A percentile compares a stretch with the other conserved stretches of the same genome.
Conservation (phyloP, 768 basidiomycete genomes). For the Baorangia bicolor region DNA sequence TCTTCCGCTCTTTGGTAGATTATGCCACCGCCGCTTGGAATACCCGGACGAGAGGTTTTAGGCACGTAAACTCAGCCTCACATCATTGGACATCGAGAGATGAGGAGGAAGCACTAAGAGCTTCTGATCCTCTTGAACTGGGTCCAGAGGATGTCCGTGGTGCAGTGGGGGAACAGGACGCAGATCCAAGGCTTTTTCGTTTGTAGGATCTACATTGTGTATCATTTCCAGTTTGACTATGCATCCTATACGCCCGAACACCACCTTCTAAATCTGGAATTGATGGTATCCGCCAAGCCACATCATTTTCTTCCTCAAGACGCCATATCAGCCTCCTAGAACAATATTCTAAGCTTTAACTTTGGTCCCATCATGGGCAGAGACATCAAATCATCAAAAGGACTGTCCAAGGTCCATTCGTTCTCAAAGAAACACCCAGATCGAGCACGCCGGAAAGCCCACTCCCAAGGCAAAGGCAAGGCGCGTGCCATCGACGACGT, state of each 20-base stretch:
- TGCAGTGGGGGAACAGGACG: not conserved
- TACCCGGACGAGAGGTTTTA: constrained; percentile 16
- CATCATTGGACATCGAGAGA: constrained; percentile 35
- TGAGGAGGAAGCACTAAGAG: constrained; percentile 28
- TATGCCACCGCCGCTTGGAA: constrained; percentile 10
- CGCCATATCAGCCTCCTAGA: not conserved
- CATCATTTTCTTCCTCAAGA: constrained; percentile 10
- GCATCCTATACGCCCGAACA: not conserved
- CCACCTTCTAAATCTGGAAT: constrained; percentile 26
- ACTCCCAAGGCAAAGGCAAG: constrained; percentile 16
- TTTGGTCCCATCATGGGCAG: constrained; percentile 15
- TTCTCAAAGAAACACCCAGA: constrained; percentile 42
- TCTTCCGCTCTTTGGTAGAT: constrained; percentile 14
- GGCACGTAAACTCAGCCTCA: constrained; percentile 22
- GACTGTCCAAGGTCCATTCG: not conserved
- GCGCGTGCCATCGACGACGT: constrained; percentile 46
- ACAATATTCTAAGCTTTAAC: not conserved
- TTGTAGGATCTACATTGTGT: constrained; percentile 12
- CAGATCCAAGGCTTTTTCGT: not conserved
- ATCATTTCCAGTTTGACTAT: not conserved
- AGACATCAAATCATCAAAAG: constrained; percentile 14
- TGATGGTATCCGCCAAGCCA: constrained; percentile 7
- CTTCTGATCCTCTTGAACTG: constrained; percentile 24
- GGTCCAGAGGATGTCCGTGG: constrained; percentile 3
- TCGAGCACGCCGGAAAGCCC: constrained; percentile 45